Conservation (phyloP, 192 early-diverging fungal species). For the Podila horticola region DNA sequence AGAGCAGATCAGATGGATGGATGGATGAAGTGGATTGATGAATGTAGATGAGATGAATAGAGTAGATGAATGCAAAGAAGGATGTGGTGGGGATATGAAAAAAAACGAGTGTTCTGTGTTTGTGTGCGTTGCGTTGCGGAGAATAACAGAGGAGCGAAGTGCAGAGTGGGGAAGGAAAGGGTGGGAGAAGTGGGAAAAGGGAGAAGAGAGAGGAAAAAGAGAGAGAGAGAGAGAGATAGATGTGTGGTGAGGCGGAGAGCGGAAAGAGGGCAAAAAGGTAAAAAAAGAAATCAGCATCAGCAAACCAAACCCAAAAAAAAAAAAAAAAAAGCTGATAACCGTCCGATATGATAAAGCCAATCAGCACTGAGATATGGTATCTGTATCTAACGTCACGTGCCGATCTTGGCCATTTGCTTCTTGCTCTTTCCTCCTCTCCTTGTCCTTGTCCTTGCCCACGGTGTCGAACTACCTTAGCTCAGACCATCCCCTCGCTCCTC, state of each 20-base stretch:
- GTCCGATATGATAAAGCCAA: constrained; percentile 1
- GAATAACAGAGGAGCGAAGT: not conserved
- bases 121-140: not conserved
- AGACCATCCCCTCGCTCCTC: no score
- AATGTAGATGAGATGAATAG: not conserved
- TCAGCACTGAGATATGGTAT: not conserved
- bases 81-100: not conserved
- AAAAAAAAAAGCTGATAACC: not conserved
- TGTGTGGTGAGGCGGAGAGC: no score
- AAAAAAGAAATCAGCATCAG: no score
- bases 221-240: not conserved
- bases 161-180: not conserved
- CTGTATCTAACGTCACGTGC: not conserved
- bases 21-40: not conserved
- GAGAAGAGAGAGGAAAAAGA: not conserved
- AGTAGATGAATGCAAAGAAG: not conserved
- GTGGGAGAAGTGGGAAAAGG: not conserved
- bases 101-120: not conserved
- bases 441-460: no score
- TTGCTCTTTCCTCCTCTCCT: no score
- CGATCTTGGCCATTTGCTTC: constrained; percentile 3
- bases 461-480: no score
- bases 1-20: not conserved
- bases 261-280: not conserved
- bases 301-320: not conserved